Evolutionary conservation across 495 filamentous ascomycete genomes (phyloP), one percentile per base, ranked within the genome.

Genomic region (Penicillium waksmanii): DNA sequence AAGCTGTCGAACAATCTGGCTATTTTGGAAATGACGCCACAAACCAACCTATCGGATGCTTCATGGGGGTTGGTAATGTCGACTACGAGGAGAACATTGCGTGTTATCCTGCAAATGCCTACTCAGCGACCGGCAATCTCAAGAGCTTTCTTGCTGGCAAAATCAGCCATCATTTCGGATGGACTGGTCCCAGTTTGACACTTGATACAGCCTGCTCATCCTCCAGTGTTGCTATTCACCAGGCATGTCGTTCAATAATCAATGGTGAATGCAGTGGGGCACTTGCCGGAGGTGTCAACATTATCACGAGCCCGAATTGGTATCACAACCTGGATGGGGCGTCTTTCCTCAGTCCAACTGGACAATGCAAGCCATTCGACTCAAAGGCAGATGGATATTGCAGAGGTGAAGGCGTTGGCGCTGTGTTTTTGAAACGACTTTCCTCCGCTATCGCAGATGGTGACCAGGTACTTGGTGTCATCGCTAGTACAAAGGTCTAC

Each of bases 331-430:
- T 80, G 3, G 67, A 66, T 5, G 69, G 57, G n/a, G 77, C 71
- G n/a, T 66, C 63, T 0, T 80, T 81, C 43, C 64, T 81, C 11
- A 78, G 74, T 52, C 67, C 70, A 1, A 72, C 75, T 1, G 73
- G 88, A 1, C 81, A 83, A 53, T 91, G 87, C 69, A 89, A 90
- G 35, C 84, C 87, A 0, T 90, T 89, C 38, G 69, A 74, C 34
- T 58, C 48, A 2, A 46, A 47, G 4, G 75, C 63, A 1, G 73
- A 77, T 59, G 75, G 75, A 5, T 78, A 78, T 51, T 74, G 73
- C n/a, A 60, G 74, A 5, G 69, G 52, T 13, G 78, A 82, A 27
- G 77, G 73, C 0, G 57, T 64, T 1, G 72, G 66, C 10, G 58
- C 61, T 0, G 69, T 79, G 3, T 66, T 80, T 9, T 60, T 79